Base-by-base conservation (phyloP, 1,284 basidiomycete species). In the Puccinia triticina region DNA sequence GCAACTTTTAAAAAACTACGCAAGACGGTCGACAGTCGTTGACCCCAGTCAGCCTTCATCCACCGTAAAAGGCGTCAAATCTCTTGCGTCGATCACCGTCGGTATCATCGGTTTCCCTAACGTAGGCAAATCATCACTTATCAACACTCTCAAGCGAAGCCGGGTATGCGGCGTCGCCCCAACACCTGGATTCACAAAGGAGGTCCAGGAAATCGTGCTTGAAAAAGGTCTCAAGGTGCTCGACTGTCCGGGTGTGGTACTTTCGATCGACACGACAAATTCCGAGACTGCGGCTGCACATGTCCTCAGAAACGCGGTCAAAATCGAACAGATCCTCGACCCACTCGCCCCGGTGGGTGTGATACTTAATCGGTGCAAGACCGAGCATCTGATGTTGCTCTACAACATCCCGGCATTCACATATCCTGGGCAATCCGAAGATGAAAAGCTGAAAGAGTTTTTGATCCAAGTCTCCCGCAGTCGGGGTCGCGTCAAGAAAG, bases 21-120 rank as follows among this genome's bases (percentile, higher is more conserved):
- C 59, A 88, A 91, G 79, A 87, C 69, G 74, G 85, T 29, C 85
- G 85, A 79, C 80, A 85, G 69, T 43, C 26, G 43, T 48, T 48
- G 66, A 69, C 43, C 66, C 66, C 37, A 43, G 43, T 43, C 66
- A n/a, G 40, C 64, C 61, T 48, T 43, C 57, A 7, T 76, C 74
- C 18, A 23, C 64, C 32, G 46, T 34, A 23, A 16, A 40, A 23
- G 64, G 64, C 64, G 64, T 81, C 81, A 77, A 84, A 83, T 67
- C 64, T 86, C 85, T 81, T 84, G 85, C 48, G 73, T 84, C 84
- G 82, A 90, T 96, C 69, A 96, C 95, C 0, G 92, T 98, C 78
- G 96, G 96, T 23, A 93, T 98, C 32, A 94, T 98, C 46, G 96
- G 96, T 0, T 96, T 96, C 86, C 96, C 96, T 3, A 99, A 99